These are phyloP conservation scores for Cladobotryum protrusum DNA, from an alignment of 2,329 filamentous ascomycete genomes.

Conservation along the genomic window DNA sequence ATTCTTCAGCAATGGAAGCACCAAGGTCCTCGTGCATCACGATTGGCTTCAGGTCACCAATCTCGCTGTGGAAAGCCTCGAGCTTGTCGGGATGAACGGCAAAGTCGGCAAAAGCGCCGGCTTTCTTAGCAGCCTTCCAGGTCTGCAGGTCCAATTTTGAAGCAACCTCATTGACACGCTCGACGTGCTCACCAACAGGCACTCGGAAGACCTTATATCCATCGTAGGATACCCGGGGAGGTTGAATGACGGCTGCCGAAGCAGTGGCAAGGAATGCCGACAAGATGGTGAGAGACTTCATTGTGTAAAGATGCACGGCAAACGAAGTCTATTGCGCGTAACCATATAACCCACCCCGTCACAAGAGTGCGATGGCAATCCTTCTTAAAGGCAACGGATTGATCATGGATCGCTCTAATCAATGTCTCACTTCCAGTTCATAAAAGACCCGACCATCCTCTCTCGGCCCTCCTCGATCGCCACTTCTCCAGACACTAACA, in stretches of 20 bases:
- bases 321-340: not conserved
- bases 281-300: conserved; percentile 15
- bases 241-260: conserved; percentile 9
- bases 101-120: conserved; percentile 33
- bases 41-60: conserved; percentile 24
- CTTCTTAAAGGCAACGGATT: no score
- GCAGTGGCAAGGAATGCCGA: conserved; percentile 14
- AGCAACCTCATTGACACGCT: conserved; percentile 28
- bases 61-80: conserved; percentile 26
- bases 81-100: conserved; percentile 32
- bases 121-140: conserved; percentile 32
- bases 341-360: not conserved
- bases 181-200: conserved; percentile 27
- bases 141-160: conserved; percentile 28
- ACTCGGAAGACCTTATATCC: conserved; percentile 41
- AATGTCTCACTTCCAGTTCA: no score
- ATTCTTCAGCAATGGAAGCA: conserved; percentile 31
- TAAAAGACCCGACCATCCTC: no score
- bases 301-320: not conserved
- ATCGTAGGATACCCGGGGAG: conserved; percentile 30
- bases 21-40: conserved; percentile 37
- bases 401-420: no score
- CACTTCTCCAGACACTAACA: no score
- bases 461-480: no score
- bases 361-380: no score